Percentiles rank a stretch among this genome's conserved stretches.
Evolutionary conservation across 73 alveolate species (phyloP).

Genomic region (Paramecium primaurelia): DNA sequence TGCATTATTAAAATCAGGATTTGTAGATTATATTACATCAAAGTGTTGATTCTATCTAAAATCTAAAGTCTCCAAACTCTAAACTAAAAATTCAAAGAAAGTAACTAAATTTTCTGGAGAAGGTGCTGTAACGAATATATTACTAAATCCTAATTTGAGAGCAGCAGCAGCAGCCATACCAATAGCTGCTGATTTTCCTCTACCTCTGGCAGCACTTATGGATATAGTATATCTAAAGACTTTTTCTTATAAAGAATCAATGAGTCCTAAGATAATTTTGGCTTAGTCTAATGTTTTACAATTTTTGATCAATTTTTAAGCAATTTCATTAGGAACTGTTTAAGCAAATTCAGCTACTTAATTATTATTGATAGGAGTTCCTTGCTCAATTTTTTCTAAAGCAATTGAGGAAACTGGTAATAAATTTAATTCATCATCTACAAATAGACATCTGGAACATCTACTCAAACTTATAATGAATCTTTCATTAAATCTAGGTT

Average conservation of each 20-base stretch:
- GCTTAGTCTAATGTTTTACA: conserved; percentile 98
- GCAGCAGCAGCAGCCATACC: conserved; percentile 99
- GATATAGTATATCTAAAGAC: conserved; percentile 90
- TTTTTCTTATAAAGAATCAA: conserved; percentile 96
- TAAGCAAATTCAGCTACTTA: conserved; percentile 25
- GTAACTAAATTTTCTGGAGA: conserved; percentile 98
- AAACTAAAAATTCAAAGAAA: conserved; percentile 95
- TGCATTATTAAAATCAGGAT: conserved; percentile 88
- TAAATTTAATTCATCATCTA: conserved; percentile 99
- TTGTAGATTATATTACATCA: conserved; percentile 88
- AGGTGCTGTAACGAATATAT: conserved; percentile 98
- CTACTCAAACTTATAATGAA: conserved; percentile 88
- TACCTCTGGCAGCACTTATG: conserved; percentile 98
- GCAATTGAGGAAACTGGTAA: conserved; percentile 92
- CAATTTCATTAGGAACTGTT: conserved; percentile 51
- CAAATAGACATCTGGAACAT: conserved; percentile 84
- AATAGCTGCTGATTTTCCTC: conserved; percentile 97
- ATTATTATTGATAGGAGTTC: conserved; percentile 38
- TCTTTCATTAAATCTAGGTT: conserved; percentile 99
- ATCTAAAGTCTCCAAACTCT: conserved; percentile 94
- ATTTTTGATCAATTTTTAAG: conserved; percentile 68
- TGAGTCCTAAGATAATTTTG: conserved; percentile 88
- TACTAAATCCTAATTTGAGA: conserved; percentile 96
- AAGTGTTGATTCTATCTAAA: conserved; percentile 92
- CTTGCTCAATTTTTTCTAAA: conserved; percentile 54